Percentiles rank a stretch among this genome's conserved stretches.
phyloP scores from a whole-genome alignment of 345 rosid genomes.

The Pugionium cornutum region DNA sequence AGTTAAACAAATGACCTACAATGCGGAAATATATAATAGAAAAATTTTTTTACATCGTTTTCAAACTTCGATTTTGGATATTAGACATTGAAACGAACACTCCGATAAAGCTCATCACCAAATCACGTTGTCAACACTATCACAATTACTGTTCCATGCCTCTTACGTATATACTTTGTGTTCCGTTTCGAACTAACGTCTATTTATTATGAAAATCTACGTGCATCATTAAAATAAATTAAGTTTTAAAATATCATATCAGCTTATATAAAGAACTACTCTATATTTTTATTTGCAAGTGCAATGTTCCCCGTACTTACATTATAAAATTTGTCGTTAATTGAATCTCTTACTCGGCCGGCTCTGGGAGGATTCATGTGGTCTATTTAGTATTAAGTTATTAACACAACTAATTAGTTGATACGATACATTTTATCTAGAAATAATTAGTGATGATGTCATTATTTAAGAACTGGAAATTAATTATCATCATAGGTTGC shows the following conservation, averaged over 20 bases:
- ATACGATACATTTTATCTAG: neutral
- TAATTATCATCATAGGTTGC: conserved; percentile 22
- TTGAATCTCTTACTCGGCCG: conserved; percentile 8
- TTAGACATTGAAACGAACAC: too few species aligned
- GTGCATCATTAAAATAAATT: neutral
- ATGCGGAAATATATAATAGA: too few species aligned
- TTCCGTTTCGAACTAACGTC: neutral
- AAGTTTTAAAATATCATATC: neutral
- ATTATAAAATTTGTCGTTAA: neutral
- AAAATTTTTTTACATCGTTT: too few species aligned
- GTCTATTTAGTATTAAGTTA: conserved; percentile 16
- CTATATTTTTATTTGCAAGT: neutral
- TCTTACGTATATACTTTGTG: too few species aligned
- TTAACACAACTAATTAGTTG: conserved; percentile 18
- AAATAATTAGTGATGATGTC: conserved; percentile 1
- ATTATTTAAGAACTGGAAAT: conserved; percentile 2
- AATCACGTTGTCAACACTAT: too few species aligned
- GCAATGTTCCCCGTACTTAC: conserved; percentile 10
- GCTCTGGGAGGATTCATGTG: conserved; percentile 32
- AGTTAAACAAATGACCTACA: too few species aligned
- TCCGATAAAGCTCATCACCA: too few species aligned
- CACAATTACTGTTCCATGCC: too few species aligned
- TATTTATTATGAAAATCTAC: neutral
- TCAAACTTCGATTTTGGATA: too few species aligned
- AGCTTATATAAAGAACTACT: neutral